Base-by-base conservation (phyloP, 768 basidiomycete species). In the Rhodocollybia butyracea region DNA sequence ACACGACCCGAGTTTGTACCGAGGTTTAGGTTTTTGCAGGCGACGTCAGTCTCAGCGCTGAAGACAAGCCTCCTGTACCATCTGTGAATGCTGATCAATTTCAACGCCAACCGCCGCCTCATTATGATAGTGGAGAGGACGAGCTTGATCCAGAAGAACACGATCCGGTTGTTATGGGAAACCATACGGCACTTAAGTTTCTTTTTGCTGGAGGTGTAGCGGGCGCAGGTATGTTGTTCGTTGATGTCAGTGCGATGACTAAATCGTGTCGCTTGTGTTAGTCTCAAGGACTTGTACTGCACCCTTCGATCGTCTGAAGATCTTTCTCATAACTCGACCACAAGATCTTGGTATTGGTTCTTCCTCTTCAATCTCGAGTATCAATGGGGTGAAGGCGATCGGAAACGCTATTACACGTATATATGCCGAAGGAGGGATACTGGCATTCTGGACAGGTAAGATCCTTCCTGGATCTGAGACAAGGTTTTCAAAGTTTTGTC, bases 361-460 rank as follows among this genome's bases (percentile, higher is more conserved):
- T 5, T 59, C 82, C 32, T 66, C 73, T 22, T 69, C 75, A 10
- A 74, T 73, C 62, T 72, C 78, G 48, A 68, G 73, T 59, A 63
- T 80, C n/a, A 67, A 76, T 46, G 85, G 88, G 12, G 61, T 83
- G 58, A 84, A 77, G 59, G 79, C 88, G 27, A 85, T 99, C 21
- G 75, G 73, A 30, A 76, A 78, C 39, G 97, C 94, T 3, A 76
- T 94, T 29, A 73, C 76, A 30, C 84, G 88, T 46, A 91, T 99
- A 63, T 97, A 97, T 66, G 71, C 82, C 1, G 94, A 98, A 69
- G 93, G 93, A 30, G 94, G 94, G 6, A 72, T 97, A 15, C 77
- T 86, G 48, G 91, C 88, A 3, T 99, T 98, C 69, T 99, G 97
- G 96, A 94, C 94, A n/a, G 97, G 97, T 5, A n/a, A n/a, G n/a